These are phyloP conservation scores for Ustilago loliicola DNA, from an alignment of 1,284 basidiomycete species.

Conservation along the genomic window DNA sequence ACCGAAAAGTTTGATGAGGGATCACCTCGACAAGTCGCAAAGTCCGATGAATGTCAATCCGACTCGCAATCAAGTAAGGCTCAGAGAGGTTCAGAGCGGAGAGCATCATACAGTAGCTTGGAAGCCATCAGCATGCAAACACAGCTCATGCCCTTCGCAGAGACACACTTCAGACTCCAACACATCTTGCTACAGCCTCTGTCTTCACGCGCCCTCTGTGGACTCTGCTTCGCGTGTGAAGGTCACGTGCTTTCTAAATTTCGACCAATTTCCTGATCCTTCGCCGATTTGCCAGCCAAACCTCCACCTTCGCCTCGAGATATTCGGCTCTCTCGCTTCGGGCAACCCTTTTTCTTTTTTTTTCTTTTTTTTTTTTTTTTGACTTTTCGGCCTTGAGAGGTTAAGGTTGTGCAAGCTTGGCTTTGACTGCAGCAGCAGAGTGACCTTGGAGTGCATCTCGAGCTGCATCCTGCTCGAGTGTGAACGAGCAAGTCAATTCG, in stretches of 20 bases:
- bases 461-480: constrained; percentile 5
- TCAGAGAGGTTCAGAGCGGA: background rate
- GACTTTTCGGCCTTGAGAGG: no score
- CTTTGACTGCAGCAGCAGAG: background rate
- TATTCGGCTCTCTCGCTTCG: background rate
- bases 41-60: constrained; percentile 2
- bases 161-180: constrained; percentile 8
- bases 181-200: constrained; percentile 11
- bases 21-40: constrained; percentile 10
- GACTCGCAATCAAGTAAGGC: no score
- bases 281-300: background rate
- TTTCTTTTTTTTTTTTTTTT: no score
- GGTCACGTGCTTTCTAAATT: constrained; percentile 21
- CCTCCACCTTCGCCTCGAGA: constrained; percentile 17
- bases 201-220: background rate
- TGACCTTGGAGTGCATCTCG: background rate
- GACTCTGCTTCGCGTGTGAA: constrained; percentile 15
- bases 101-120: background rate
- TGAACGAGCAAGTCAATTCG: constrained; percentile 1
- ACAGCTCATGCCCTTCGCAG: background rate
- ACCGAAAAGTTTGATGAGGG: constrained; percentile 8
- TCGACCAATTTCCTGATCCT: background rate
- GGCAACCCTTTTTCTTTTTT: no score
- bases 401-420: background rate
- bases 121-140: background rate